Percentiles rank a stretch among this genome's conserved stretches.
These are phyloP conservation scores for Acacia confusa DNA, from an alignment of 306 rosid genomes.

Conservation along the genomic window DNA sequence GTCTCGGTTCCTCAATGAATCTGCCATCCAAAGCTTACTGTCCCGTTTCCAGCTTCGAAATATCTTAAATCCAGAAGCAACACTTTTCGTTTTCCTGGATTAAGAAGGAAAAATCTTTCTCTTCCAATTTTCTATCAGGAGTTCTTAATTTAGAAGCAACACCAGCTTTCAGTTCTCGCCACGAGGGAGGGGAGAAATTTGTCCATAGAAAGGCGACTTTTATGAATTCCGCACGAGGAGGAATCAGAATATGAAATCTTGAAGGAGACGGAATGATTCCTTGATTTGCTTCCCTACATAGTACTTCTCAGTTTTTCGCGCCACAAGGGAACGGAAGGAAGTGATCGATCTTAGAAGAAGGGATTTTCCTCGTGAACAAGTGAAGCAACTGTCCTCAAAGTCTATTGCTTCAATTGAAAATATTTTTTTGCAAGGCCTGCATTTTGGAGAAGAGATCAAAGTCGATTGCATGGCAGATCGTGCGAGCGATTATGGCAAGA, in stretches of 20 bases:
- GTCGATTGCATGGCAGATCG: constrained; percentile 45
- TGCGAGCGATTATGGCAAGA: constrained; percentile 20
- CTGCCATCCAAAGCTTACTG: not conserved
- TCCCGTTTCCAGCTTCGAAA: not conserved
- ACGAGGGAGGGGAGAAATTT: no score
- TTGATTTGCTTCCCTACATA: not conserved
- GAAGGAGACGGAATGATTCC: not conserved
- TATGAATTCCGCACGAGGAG: not conserved
- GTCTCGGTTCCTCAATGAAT: not conserved
- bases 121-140: not conserved
- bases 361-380: not conserved
- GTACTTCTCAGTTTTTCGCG: not conserved
- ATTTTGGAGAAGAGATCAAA: not conserved
- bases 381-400: not conserved
- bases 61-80: not conserved
- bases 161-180: no score
- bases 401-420: not conserved
- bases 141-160: not conserved
- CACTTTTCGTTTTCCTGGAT: not conserved
- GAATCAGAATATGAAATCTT: not conserved
- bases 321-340: not conserved
- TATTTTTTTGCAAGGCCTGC: not conserved
- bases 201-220: not conserved
- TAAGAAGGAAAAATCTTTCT: not conserved
- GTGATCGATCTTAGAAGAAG: not conserved